Evolutionary conservation across 2,329 filamentous ascomycete species (phyloP), one percentile per base, ranked within the genome.

Genomic region (Hymenoscyphus infarciens): DNA sequence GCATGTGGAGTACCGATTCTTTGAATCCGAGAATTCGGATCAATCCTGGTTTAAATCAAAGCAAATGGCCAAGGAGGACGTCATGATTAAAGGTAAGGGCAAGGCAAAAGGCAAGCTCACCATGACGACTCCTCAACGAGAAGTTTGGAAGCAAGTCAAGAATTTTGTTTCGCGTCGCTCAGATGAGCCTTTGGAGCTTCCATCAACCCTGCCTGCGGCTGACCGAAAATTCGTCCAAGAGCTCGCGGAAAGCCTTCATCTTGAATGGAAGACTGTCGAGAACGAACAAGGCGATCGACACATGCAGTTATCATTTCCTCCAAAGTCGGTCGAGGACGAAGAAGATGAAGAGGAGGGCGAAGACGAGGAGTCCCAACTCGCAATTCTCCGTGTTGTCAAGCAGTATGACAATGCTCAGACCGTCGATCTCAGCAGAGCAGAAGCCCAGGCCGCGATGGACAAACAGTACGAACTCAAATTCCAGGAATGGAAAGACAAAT

Each of bases 171-270:
- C 86, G 60, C 88, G 88, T 69, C 85, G 90, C 42, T 81, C 84
- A 5, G 75, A 80, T 25, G 77, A 82, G 62, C 82, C 88, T 8
- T 80, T 97, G 59, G 88, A 97, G 73, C 83, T 99, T 86, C 92
- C 19, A 75, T 82, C 2, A 82, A 83, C 31, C 81, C 96, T 64
- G 87, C 90, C 73, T 61, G 93, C 94, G 60, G 87, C 87, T 38
- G 94, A 99, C 76, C 89, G 95, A 64, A 94, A 93, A 74, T 99
- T 99, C 73, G 88, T 96, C 5, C 90, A 98, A 75, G 90, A 95
- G 67, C 80, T 97, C 67, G 92, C 94, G 1, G 83, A 86, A 61
- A 85, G 83, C 68, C 79, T 91, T 52, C 85, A 84, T 65, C 72
- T 91, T 56, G 79, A 85, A 63, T 90, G 87, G 83, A 84, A 83